Percentiles rank a stretch among this genome's conserved stretches.
These are phyloP conservation scores for Lathyrus aphaca DNA, from an alignment of 306 rosid species.

Conservation along the genomic window DNA sequence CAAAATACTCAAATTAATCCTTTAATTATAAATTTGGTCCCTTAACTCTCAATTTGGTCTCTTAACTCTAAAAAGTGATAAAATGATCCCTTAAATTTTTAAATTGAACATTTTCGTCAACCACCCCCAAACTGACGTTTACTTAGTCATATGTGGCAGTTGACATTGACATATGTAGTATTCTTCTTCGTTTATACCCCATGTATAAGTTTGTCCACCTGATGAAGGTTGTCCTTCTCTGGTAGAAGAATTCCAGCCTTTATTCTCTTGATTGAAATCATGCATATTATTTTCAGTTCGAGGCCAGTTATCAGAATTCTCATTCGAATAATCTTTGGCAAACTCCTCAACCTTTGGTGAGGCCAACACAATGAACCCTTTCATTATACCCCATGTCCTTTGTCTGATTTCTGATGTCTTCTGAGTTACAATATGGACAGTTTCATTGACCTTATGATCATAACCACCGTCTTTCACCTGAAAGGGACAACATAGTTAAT, in stretches of 20 bases:
- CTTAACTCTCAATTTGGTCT: too few species aligned
- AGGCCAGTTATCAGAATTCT: constrained; percentile 64
- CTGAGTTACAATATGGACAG: constrained; percentile 90
- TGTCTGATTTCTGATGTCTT: constrained; percentile 96
- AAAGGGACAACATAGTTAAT: constrained; percentile 25
- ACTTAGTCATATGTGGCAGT: too few species aligned
- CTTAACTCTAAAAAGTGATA: too few species aligned
- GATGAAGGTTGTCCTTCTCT: constrained; percentile 69
- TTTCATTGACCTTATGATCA: constrained; percentile 94
- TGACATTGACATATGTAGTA: too few species aligned
- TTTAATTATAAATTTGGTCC: too few species aligned
- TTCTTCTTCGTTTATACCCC: too few species aligned
- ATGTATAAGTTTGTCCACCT: constrained; percentile 55
- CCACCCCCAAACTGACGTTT: too few species aligned
- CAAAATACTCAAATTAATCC: too few species aligned
- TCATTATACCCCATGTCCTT: constrained; percentile 98
- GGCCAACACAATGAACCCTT: constrained; percentile 97
- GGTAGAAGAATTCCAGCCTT: constrained; percentile 70
- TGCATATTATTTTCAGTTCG: constrained; percentile 62
- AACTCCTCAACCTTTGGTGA: constrained; percentile 92
- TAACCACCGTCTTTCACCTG: constrained; percentile 98
- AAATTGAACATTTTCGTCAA: too few species aligned
- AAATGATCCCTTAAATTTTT: too few species aligned
- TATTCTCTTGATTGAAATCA: constrained; percentile 77
- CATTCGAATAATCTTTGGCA: constrained; percentile 67